These are phyloP conservation scores for Akanthomyces uredinophilus DNA, from an alignment of 2,329 filamentous ascomycete species.

Conservation along the genomic window DNA sequence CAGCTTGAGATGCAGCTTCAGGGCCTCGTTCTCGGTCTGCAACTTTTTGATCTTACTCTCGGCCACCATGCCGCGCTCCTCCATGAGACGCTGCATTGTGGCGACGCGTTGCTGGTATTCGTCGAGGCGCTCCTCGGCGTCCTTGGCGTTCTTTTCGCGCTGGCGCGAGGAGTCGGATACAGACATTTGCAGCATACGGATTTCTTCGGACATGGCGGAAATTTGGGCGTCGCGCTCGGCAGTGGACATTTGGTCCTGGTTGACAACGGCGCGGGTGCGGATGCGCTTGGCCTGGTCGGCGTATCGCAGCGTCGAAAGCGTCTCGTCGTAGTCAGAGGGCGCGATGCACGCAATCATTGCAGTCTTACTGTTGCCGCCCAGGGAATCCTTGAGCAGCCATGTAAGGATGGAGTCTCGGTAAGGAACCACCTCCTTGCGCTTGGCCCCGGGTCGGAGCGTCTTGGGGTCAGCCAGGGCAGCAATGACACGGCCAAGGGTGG, in stretches of 20 bases:
- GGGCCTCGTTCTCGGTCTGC: conserved; percentile 82
- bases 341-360: conserved; percentile 99
- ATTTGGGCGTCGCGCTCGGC: conserved; percentile 95
- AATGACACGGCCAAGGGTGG: conserved; percentile 91
- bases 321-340: conserved; percentile 94
- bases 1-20: conserved; percentile 81
- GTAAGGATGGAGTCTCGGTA: conserved; percentile 84
- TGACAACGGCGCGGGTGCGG: conserved; percentile 87
- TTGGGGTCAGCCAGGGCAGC: conserved; percentile 77
- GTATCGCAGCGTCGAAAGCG: conserved; percentile 89
- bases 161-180: conserved; percentile 56
- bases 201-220: conserved; percentile 89
- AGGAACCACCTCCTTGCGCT: conserved; percentile 66
- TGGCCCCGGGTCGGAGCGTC: conserved; percentile 44
- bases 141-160: conserved; percentile 70
- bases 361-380: conserved; percentile 96
- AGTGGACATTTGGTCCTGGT: conserved; percentile 88
- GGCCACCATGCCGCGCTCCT: conserved; percentile 82
- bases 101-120: conserved; percentile 90
- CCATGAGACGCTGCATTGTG: conserved; percentile 91
- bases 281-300: conserved; percentile 97
- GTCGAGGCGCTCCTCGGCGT: conserved; percentile 79
- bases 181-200: conserved; percentile 75
- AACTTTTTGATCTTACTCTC: conserved; percentile 92
- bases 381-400: conserved; percentile 89